These are phyloP conservation scores for Colletotrichum abscissum DNA, from an alignment of 2,329 filamentous ascomycete species.

Conservation along the genomic window DNA sequence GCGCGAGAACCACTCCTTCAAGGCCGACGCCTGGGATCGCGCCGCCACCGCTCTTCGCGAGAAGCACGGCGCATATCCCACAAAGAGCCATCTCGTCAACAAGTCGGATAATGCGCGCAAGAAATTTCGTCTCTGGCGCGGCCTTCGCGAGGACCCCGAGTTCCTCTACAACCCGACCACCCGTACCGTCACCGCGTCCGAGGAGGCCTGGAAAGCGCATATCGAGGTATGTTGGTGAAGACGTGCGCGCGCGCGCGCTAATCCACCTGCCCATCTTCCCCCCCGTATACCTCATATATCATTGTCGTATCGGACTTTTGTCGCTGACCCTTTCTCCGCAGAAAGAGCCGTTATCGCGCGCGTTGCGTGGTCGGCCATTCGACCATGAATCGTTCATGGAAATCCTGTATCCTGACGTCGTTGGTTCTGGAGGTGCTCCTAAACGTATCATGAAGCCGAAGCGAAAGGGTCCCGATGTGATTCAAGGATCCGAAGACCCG, in stretches of 20 bases:
- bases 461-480: conserved; percentile 59
- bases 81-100: conserved; percentile 72
- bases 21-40: conserved; percentile 70
- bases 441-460: conserved; percentile 69
- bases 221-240: conserved; percentile 60
- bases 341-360: conserved; percentile 69
- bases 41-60: conserved; percentile 65
- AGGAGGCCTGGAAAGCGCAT: conserved; percentile 68
- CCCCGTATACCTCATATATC: not conserved
- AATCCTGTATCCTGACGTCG: conserved; percentile 69
- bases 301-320: not conserved
- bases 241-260: not conserved
- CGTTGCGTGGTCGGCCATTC: conserved; percentile 67
- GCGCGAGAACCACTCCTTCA: conserved; percentile 70
- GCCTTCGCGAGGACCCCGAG: conserved; percentile 66
- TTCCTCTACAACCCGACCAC: conserved; percentile 65
- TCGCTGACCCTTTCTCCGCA: conserved; percentile 43
- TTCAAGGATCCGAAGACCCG: conserved; percentile 54
- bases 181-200: conserved; percentile 64
- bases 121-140: conserved; percentile 71
- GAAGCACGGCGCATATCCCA: conserved; percentile 66
- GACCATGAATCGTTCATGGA: conserved; percentile 72
- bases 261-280: not conserved
- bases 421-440: conserved; percentile 69
- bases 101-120: conserved; percentile 73